Base-by-base conservation (phyloP, 2,329 filamentous ascomycete genomes). In the Pseudogymnoascus sp. region DNA sequence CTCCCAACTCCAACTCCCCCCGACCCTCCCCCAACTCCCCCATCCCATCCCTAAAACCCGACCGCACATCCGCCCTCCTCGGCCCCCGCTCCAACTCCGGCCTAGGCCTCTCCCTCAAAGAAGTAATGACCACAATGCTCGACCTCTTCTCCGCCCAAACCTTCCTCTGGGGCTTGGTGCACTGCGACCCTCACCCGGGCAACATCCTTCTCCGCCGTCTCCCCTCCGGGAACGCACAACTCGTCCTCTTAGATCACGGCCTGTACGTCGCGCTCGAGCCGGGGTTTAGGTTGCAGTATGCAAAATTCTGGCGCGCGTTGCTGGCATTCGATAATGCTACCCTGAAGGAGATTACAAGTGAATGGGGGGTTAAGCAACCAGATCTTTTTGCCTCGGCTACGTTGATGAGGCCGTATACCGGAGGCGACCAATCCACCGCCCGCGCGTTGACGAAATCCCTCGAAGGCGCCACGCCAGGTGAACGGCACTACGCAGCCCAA, bases 81-180 rank as follows among this genome's bases (percentile, higher is more conserved):
- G 92, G 93, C 4, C 77, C 75, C 5, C 82, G 84, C 60, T 83
- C 85, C 25, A 86, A 84, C 65, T 93, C 92, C 60, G 94, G 94
- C 0, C 84, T 97, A 0, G 94, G 94, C 0, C 79, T 99, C 2
- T 86, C 85, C 6, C 80, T 91, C 31, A 90, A 89, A 71, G 88
- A 93, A 64, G 91, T 97, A 64, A 97, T 97, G 94, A 89, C 88
- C 5, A 97, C 91, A 33, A 97, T 97, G 86, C 85, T 97, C 60
- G 93, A 97, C 73, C 82, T 97, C 35, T 99, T 97, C 79, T 90
- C 88, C n/a, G 92, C 91, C 2, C 93, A 97, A 73, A 97, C 97
- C 82, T 99, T 97, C 79, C 88, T 96, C 67, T 97, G 91, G 90
- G 94, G 94, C 11, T 84, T 90, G 47, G 90, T 97, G 0, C 93